Percentiles rank a stretch among this genome's conserved stretches.
phyloP scores from a whole-genome alignment of 2,329 filamentous ascomycete species.

The Bisporella sp. region DNA sequence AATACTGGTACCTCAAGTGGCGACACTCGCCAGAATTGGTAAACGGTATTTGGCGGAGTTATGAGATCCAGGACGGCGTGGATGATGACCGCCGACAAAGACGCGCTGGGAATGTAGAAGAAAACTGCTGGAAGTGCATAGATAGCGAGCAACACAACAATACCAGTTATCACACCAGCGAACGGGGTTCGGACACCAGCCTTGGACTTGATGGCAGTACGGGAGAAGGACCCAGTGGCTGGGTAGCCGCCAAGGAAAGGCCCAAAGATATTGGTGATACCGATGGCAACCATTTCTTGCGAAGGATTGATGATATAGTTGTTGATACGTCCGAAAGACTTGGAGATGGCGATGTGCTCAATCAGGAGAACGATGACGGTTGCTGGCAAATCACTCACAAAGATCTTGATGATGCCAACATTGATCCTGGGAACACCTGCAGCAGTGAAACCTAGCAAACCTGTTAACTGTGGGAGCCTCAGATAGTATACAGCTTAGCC shows the following conservation, averaged over 20 bases:
- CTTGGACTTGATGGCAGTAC: constrained; percentile 96
- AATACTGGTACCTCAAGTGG: constrained; percentile 89
- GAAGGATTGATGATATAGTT: constrained; percentile 95
- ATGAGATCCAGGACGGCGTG: constrained; percentile 92
- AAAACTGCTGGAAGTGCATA: constrained; percentile 85
- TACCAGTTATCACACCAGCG: constrained; percentile 79
- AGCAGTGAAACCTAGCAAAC: constrained; percentile 64
- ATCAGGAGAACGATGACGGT: constrained; percentile 92
- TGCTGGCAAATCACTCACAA: constrained; percentile 69
- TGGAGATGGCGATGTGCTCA: constrained; percentile 94
- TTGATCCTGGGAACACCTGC: constrained; percentile 67
- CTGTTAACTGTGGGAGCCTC: neutral
- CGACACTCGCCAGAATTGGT: constrained; percentile 92
- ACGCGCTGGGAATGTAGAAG: constrained; percentile 82
- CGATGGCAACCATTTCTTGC: constrained; percentile 92
- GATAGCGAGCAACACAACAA: constrained; percentile 81
- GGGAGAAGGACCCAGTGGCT: constrained; percentile 89
- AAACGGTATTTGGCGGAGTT: constrained; percentile 83
- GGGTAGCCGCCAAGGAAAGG: constrained; percentile 91
- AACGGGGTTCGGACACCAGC: constrained; percentile 89
- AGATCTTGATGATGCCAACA: constrained; percentile 56
- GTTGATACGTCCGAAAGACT: constrained; percentile 92
- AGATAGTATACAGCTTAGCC: constrained; percentile 9
- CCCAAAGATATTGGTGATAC: constrained; percentile 80
- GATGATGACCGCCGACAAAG: constrained; percentile 84